These are phyloP conservation scores for Penicillium vulpinum DNA, from an alignment of 2,329 filamentous ascomycete species.

Conservation along the genomic window DNA sequence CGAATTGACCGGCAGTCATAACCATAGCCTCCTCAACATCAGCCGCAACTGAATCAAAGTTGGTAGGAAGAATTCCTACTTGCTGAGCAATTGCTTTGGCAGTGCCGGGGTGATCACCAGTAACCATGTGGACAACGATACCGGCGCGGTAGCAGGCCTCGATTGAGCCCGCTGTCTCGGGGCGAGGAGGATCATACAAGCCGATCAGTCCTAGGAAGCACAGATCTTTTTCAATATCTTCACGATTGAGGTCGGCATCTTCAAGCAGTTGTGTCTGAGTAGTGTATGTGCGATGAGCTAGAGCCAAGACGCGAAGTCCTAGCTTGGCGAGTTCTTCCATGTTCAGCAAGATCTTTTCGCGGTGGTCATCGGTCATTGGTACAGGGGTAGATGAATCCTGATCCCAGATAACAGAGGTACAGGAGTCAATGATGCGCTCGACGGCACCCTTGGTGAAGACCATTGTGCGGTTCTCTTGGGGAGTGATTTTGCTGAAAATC, in stretches of 20 bases:
- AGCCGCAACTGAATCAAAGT: conserved; percentile 59
- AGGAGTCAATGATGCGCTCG: conserved; percentile 64
- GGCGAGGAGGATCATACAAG: conserved; percentile 79
- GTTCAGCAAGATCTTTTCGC: conserved; percentile 59
- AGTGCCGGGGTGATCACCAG: conserved; percentile 74
- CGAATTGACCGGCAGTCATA: conserved; percentile 73
- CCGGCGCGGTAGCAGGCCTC: conserved; percentile 67
- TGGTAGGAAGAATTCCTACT: conserved; percentile 69
- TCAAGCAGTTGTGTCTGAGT: conserved; percentile 10
- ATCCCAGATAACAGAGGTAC: conserved; percentile 50
- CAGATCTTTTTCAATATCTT: conserved; percentile 63
- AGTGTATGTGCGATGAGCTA: conserved; percentile 49
- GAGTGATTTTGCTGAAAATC: conserved; percentile 50
- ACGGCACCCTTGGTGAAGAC: conserved; percentile 53
- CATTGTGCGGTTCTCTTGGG: conserved; percentile 23
- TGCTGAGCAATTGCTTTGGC: conserved; percentile 73
- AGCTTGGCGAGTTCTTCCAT: conserved; percentile 65
- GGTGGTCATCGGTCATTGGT: conserved; percentile 54
- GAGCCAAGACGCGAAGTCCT: conserved; percentile 66
- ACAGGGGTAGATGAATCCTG: conserved; percentile 40
- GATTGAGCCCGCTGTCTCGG: conserved; percentile 71
- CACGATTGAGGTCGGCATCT: conserved; percentile 52
- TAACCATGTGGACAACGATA: conserved; percentile 77
- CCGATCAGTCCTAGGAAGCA: conserved; percentile 74
- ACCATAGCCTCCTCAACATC: conserved; percentile 64